A percentile compares a stretch with the other conserved stretches of the same genome.
These are phyloP conservation scores for Geranium brycei DNA, from an alignment of 345 rosid genomes.

Conservation along the genomic window DNA sequence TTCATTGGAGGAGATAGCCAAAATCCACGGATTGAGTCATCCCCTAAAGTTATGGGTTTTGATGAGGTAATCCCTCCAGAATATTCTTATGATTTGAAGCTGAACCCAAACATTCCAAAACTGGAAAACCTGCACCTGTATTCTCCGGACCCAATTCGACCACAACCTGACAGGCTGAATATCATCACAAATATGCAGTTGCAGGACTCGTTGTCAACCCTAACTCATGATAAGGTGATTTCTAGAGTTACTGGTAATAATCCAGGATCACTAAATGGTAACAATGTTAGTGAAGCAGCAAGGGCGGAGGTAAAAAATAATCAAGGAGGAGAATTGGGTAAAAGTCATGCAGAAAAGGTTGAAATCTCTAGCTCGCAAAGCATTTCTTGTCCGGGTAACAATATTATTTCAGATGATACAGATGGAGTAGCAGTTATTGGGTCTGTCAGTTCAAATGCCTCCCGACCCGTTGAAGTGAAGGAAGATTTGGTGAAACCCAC, in stretches of 20 bases:
- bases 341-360: background rate
- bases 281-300: conserved; percentile 18
- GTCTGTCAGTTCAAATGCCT: background rate
- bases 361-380: background rate
- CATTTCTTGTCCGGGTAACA: conserved; percentile 1
- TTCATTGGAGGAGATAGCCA: conserved; percentile 38
- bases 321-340: conserved; percentile 22
- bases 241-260: conserved; percentile 6
- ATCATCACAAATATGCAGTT: conserved; percentile 13
- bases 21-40: conserved; percentile 34
- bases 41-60: conserved; percentile 39
- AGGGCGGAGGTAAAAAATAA: conserved; percentile 20
- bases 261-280: conserved; percentile 13
- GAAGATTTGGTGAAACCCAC: conserved; percentile 33
- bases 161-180: conserved; percentile 22
- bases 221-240: conserved; percentile 12
- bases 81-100: conserved; percentile 24
- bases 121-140: conserved; percentile 21
- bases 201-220: conserved; percentile 18
- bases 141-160: conserved; percentile 21
- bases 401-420: background rate
- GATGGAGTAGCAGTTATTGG: background rate
- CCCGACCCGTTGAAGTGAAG: conserved; percentile 10
- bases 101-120: conserved; percentile 19
- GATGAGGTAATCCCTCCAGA: conserved; percentile 34